phyloP scores from a whole-genome alignment of 352 stramenopile genomes.

The Albugo candida region DNA sequence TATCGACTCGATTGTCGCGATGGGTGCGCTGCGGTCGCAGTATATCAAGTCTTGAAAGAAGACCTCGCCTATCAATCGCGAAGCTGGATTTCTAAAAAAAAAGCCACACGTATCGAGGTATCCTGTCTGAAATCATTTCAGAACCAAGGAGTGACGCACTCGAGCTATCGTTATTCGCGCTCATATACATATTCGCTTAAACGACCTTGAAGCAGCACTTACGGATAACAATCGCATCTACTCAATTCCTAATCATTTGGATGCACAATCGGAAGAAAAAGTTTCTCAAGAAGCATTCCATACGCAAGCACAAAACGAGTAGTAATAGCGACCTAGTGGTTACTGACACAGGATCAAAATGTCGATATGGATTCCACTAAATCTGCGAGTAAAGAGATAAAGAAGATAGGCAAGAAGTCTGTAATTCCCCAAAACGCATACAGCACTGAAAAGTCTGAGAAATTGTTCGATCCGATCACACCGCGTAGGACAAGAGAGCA shows the following conservation, averaged over 20 bases:
- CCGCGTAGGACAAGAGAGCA: too few species aligned
- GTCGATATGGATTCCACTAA: too few species aligned
- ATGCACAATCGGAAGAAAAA: constrained; percentile 54
- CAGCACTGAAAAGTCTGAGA: too few species aligned
- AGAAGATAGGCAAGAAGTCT: constrained; percentile 19
- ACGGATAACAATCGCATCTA: constrained; percentile 37
- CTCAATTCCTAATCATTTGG: constrained; percentile 44
- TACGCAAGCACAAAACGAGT: constrained; percentile 8
- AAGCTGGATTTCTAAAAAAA: not conserved
- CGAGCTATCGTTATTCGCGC: constrained; percentile 34
- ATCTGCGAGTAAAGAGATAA: constrained; percentile 47
- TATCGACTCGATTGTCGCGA: constrained; percentile 36
- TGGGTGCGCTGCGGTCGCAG: constrained; percentile 34
- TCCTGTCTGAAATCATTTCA: constrained; percentile 7
- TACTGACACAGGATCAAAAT: not conserved
- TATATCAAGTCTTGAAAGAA: constrained; percentile 7
- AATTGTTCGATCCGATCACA: too few species aligned
- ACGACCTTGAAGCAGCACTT: constrained; percentile 38
- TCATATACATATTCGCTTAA: constrained; percentile 17
- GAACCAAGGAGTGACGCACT: constrained; percentile 26
- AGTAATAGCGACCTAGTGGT: not conserved
- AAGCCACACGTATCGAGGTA: constrained; percentile 1
- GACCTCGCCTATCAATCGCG: too few species aligned
- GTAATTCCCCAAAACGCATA: not conserved
- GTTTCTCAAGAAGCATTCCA: constrained; percentile 12